Conservation (phyloP, 2,329 filamentous ascomycete species). For the Macrophomina phaseolina region DNA sequence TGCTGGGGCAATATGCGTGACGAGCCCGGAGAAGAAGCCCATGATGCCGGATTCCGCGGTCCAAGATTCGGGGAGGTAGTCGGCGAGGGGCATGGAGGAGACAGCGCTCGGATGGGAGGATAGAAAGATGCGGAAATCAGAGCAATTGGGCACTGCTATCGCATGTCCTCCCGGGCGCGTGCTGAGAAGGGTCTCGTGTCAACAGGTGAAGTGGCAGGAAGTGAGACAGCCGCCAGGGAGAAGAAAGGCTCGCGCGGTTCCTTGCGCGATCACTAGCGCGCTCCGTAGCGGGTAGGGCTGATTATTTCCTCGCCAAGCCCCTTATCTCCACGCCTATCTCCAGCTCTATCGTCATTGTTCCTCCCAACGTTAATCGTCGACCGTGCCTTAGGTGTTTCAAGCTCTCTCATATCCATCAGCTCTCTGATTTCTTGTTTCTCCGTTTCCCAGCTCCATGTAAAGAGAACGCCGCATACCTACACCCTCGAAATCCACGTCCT, state of each 20-base stretch:
- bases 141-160: conserved; percentile 8
- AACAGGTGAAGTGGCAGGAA: not conserved
- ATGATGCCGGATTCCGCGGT: conserved; percentile 33
- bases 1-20: conserved; percentile 45
- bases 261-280: conserved; percentile 5
- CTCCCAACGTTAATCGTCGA: not conserved
- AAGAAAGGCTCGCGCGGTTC: conserved; percentile 10
- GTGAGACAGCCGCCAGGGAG: conserved; percentile 3
- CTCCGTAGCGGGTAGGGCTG: conserved; percentile 23
- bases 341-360: conserved; percentile 9
- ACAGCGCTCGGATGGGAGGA: not conserved
- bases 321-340: conserved; percentile 25
- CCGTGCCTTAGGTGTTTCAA: not conserved
- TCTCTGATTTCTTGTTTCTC: not conserved
- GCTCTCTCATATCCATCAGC: not conserved
- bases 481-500: not conserved
- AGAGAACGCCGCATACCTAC: not conserved
- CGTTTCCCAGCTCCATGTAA: not conserved
- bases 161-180: conserved; percentile 2
- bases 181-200: conserved; percentile 6
- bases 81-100: conserved; percentile 24
- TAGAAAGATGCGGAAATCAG: not conserved
- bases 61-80: conserved; percentile 25
- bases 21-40: conserved; percentile 43
- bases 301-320: conserved; percentile 7